Conservation (phyloP, 169 alveolate species). For the Eimeria falciformis region DNA sequence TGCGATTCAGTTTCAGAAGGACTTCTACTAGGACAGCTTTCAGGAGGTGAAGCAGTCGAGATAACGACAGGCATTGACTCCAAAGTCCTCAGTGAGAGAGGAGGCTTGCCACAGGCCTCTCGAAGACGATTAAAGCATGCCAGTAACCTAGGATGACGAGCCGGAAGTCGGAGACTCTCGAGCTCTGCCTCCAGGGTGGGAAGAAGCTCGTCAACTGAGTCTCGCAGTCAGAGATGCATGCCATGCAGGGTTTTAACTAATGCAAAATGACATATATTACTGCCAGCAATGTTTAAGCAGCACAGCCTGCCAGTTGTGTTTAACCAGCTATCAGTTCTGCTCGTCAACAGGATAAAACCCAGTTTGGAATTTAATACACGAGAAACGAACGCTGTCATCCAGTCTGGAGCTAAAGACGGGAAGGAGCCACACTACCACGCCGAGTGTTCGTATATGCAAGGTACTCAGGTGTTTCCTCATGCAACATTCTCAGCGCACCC, state of each 20-base stretch:
- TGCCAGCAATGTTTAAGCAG: neutral
- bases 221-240: neutral
- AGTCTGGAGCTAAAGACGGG: no score
- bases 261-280: neutral
- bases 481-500: neutral
- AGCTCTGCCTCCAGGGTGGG: constrained; percentile 17
- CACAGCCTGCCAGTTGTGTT: neutral
- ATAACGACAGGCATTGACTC: neutral
- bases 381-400: no score
- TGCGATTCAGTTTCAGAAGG: no score
- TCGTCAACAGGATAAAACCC: neutral
- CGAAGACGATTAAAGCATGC: constrained; percentile 8
- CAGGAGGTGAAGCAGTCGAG: neutral
- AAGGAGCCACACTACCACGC: no score
- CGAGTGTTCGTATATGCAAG: no score
- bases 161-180: neutral
- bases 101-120: constrained; percentile 33
- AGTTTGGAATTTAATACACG: no score
- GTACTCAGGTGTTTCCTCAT: no score
- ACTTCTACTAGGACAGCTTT: no score
- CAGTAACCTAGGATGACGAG: constrained; percentile 26
- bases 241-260: neutral
- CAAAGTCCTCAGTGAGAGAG: neutral
- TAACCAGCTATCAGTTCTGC: neutral
- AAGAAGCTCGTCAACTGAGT: neutral